Evolutionary conservation across 108 stramenopile species (phyloP).

Genomic region (Ochromonas danica): DNA sequence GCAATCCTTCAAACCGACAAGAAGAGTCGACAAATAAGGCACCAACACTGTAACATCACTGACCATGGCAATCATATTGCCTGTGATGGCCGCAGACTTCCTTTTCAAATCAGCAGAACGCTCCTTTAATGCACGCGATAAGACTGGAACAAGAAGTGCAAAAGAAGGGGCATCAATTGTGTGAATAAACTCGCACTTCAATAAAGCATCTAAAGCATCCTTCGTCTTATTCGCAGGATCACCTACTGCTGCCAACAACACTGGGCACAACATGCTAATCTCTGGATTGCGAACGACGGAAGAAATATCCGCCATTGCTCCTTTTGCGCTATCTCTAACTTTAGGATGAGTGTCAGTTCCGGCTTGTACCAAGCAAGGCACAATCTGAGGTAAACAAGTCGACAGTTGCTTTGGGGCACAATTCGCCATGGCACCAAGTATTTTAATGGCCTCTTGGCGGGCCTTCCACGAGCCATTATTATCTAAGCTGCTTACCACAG

Average conservation of each 20-base stretch:
- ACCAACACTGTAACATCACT: slow-evolving; percentile 90
- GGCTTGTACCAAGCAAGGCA: slow-evolving; percentile 84
- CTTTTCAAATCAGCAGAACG: slow-evolving; percentile 90
- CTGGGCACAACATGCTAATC: slow-evolving; percentile 70
- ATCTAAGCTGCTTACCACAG: slow-evolving; percentile 53
- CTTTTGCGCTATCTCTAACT: slow-evolving; percentile 81
- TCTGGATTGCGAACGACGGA: slow-evolving; percentile 95
- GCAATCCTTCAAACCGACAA: slow-evolving; percentile 86
- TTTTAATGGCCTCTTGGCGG: slow-evolving; percentile 86
- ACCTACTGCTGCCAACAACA: slow-evolving; percentile 79
- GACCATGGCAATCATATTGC: slow-evolving; percentile 97
- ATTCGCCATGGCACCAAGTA: slow-evolving; percentile 95
- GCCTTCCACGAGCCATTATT: slow-evolving; percentile 92
- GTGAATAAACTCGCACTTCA: slow-evolving; percentile 87
- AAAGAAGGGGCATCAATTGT: slow-evolving; percentile 94
- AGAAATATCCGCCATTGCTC: slow-evolving; percentile 89
- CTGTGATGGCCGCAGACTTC: slow-evolving; percentile 95
- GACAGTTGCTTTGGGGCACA: slow-evolving; percentile 97
- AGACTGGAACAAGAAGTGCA: slow-evolving; percentile 96
- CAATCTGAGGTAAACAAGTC: slow-evolving; percentile 86
- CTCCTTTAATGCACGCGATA: slow-evolving; percentile 90
- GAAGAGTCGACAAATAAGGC: slow-evolving; percentile 88
- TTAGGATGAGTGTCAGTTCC: slow-evolving; percentile 95
- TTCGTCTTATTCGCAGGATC: slow-evolving; percentile 72
- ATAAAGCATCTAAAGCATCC: slow-evolving; percentile 73